Conservation (phyloP, 108 stramenopile genomes). For the Skeletonema tropicum region DNA sequence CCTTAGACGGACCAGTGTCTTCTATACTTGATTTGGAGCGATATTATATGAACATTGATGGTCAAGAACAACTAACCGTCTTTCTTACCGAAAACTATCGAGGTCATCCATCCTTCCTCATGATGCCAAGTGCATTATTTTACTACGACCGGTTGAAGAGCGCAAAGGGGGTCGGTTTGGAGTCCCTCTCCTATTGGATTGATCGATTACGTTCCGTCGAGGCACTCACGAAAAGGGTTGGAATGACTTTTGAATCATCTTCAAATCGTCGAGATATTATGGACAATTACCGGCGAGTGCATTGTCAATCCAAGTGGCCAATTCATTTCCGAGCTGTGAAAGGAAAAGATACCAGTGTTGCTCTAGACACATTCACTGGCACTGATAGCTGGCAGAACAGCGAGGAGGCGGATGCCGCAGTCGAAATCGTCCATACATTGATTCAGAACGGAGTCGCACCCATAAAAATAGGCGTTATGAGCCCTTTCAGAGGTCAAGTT, state of each 20-base stretch:
- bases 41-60: constrained; percentile 51
- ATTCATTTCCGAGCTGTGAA: constrained; percentile 69
- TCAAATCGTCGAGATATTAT: background rate
- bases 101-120: constrained; percentile 66
- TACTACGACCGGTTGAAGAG: constrained; percentile 66
- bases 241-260: background rate
- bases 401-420: constrained; percentile 53
- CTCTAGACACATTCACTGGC: constrained; percentile 54
- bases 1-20: constrained; percentile 5
- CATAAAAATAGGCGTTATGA: constrained; percentile 68
- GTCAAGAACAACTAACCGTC: constrained; percentile 49
- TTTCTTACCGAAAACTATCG: constrained; percentile 69
- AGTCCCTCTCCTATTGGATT: constrained; percentile 44
- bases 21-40: constrained; percentile 59
- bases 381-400: constrained; percentile 74
- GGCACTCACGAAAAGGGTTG: constrained; percentile 35
- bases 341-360: constrained; percentile 54
- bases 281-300: constrained; percentile 16
- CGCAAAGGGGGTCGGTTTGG: constrained; percentile 9
- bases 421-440: constrained; percentile 51
- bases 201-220: constrained; percentile 54
- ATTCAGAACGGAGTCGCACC: constrained; percentile 36
- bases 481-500: constrained; percentile 78
- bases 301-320: constrained; percentile 61
- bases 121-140: constrained; percentile 69